Percentiles rank a stretch among this genome's conserved stretches.
Conservation (phyloP, 306 rosid genomes). For the Chamaecrista fasciculata region DNA sequence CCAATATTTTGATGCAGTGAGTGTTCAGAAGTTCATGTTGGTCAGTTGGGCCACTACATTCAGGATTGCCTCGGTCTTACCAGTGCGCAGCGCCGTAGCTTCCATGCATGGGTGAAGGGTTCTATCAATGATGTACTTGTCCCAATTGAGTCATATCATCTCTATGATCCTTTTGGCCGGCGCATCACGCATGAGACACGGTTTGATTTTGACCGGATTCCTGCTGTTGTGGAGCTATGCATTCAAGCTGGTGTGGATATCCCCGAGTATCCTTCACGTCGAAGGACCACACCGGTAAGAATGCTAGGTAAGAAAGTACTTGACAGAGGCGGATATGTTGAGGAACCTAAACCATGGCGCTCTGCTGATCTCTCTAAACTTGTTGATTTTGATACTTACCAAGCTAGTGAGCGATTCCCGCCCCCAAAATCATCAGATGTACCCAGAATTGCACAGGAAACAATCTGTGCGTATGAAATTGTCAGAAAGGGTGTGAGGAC, state of each 20-base stretch:
- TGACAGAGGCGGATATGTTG: conserved; percentile 73
- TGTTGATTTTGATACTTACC: conserved; percentile 68
- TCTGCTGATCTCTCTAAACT: conserved; percentile 48
- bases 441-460: conserved; percentile 77
- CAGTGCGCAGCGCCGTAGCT: conserved; percentile 62
- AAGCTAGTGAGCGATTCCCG: conserved; percentile 59
- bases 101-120: conserved; percentile 86
- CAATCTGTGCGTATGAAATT: conserved; percentile 61
- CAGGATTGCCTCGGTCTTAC: conserved; percentile 63
- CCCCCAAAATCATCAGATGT: conserved; percentile 51
- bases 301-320: conserved; percentile 71
- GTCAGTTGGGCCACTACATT: conserved; percentile 63
- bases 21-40: conserved; percentile 94
- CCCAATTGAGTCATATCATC: conserved; percentile 88
- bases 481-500: conserved; percentile 63
- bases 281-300: conserved; percentile 75
- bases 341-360: conserved; percentile 65
- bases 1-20: conserved; percentile 57
- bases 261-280: conserved; percentile 90
- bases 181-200: conserved; percentile 82
- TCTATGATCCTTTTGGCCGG: conserved; percentile 85
- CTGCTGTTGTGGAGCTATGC: conserved; percentile 94
- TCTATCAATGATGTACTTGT: conserved; percentile 78
- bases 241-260: conserved; percentile 95
- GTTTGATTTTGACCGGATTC: conserved; percentile 86